Base-by-base conservation (phyloP, 345 rosid species). In the Hirschfeldia incana region DNA sequence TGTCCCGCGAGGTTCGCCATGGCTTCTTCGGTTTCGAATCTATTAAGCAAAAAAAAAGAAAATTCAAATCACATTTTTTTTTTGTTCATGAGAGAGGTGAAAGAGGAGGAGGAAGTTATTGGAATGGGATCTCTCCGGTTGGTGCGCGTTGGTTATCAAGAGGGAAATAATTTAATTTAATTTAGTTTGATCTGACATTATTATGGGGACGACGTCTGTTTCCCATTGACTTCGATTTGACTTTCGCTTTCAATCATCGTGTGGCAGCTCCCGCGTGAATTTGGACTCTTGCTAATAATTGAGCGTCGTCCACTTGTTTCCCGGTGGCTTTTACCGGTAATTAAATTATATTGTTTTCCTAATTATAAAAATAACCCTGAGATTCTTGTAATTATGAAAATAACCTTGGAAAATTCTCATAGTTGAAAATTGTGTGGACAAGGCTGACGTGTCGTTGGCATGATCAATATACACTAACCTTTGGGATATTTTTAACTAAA, bases 1-100 rank as follows among this genome's bases (percentile, higher is more conserved):
- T 91, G 90, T 42, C 70, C 83, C 15, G 88, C 85, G 27, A 87
- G 11, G 30, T 84, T 84, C 36, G 88, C 93, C 97, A 76, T 76
- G 42, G 30, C 8, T 21, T 17, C 46, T 58, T 53, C 59, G 71
- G 53, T 61, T 61, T 59, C 29, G 67, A 67, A 15, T 69, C 17
- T 77, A 2, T 0, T 6, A 4, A 15, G 8, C 58, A 26, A 5
- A 2, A 0, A 36, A n/a, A 51, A 51, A 51, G 62, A 61, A 66
- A 65, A 73, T 5, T 51, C 58, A 53, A 59, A 59, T 80, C 76
- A 70, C 80, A 80, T 79, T 79, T 78, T 67, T 44, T 60, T 78
- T 66, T 39, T 8, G 63, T 46, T 16, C 39, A 53, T 49, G 16
- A 4, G 55, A 49, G 55, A 12, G 13, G 55, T 21, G 21, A 21